Evolutionary conservation across 257 asterid species (phyloP).

Genomic region (Henckelia pumila): DNA sequence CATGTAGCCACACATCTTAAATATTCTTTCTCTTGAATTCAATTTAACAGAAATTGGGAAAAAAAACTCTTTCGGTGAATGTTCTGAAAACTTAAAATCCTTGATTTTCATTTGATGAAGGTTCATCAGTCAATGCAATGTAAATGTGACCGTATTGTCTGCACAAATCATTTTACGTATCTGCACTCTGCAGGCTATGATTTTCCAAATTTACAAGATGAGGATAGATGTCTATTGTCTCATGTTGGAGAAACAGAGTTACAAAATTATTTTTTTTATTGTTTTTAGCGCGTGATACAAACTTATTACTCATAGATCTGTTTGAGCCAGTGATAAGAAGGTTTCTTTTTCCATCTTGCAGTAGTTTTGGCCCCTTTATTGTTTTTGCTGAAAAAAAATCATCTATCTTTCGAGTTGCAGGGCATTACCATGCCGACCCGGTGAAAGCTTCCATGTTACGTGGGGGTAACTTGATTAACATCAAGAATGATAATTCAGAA

Average conservation of each 20-base stretch:
- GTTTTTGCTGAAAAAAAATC: not conserved
- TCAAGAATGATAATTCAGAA: not conserved
- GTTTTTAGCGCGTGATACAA: not conserved
- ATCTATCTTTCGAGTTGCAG: not conserved
- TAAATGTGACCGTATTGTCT: not conserved
- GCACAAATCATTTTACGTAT: not conserved
- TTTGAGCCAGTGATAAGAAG: not conserved
- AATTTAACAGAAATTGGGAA: not conserved
- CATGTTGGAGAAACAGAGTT: not conserved
- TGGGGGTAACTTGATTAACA: not conserved
- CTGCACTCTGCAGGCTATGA: not conserved
- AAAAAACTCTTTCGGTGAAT: not conserved
- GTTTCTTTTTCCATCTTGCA: not conserved
- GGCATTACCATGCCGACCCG: not conserved
- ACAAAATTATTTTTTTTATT: no score
- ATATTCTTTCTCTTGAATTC: conserved; percentile 7
- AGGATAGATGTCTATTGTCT: not conserved
- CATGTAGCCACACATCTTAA: not conserved
- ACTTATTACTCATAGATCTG: not conserved
- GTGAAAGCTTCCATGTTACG: not conserved
- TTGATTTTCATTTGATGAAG: not conserved
- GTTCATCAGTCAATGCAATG: not conserved
- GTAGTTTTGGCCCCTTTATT: not conserved
- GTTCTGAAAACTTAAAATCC: conserved; percentile 3
- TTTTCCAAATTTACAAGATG: not conserved